phyloP scores from a whole-genome alignment of 2,329 filamentous ascomycete species.

The Fusarium algeriense region DNA sequence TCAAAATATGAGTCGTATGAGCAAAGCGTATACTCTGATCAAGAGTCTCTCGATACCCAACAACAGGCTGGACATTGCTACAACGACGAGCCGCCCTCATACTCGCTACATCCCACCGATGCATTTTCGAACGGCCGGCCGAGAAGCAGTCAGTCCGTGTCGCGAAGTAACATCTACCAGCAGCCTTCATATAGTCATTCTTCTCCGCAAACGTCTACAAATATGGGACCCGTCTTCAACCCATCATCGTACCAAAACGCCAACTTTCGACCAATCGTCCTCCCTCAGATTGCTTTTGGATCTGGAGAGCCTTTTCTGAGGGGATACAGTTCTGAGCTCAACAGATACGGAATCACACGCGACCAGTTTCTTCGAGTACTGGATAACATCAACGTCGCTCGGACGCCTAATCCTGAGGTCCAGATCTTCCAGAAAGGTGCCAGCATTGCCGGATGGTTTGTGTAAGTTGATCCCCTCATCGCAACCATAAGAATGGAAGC shows the following conservation, averaged over 20 bases:
- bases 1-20: not conserved
- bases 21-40: not conserved
- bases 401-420: not conserved
- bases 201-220: not conserved
- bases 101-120: not conserved
- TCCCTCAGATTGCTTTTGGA: not conserved
- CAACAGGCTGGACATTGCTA: not conserved
- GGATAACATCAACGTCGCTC: not conserved
- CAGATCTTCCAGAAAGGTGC: not conserved
- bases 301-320: not conserved
- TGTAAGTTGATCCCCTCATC: not conserved
- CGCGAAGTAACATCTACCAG: not conserved
- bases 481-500: rapidly evolving
- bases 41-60: not conserved
- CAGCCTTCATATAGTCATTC: not conserved
- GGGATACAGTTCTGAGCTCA: not conserved
- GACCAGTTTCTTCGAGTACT: not conserved
- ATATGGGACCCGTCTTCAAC: not conserved
- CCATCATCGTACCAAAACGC: not conserved
- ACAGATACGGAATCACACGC: not conserved
- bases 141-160: not conserved
- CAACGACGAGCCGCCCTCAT: not conserved
- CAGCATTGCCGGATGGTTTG: not conserved
- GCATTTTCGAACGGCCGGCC: not conserved
- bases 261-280: not conserved